Evolutionary conservation across 176 grass and related monocot species (phyloP).

Genomic region (Hyparrhenia diplandra): DNA sequence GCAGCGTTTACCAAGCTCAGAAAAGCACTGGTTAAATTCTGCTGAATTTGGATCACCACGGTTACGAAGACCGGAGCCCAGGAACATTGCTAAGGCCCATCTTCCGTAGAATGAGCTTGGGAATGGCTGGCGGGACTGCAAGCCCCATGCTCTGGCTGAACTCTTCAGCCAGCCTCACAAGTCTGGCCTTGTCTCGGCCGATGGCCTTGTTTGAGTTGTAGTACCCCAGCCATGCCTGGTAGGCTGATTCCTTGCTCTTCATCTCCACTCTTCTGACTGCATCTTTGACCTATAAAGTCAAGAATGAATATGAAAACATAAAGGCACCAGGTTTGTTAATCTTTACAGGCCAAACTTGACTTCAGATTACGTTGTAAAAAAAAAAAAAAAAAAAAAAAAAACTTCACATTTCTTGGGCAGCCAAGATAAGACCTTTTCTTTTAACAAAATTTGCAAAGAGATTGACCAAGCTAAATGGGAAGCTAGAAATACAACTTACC

Average conservation of each 20-base stretch:
- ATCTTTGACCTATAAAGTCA: constrained; percentile 47
- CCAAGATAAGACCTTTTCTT: background rate
- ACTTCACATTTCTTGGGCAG: constrained; percentile 1
- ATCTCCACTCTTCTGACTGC: constrained; percentile 51
- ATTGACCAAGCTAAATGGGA: background rate
- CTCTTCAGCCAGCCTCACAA: constrained; percentile 71
- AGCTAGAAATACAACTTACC: constrained; percentile 34
- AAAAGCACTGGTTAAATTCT: constrained; percentile 5
- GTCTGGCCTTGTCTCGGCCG: constrained; percentile 56
- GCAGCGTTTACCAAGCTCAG: background rate
- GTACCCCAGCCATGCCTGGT: constrained; percentile 95
- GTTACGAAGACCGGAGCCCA: constrained; percentile 44
- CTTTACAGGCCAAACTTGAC: constrained; percentile 17
- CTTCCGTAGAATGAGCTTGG: constrained; percentile 65
- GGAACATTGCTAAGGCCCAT: constrained; percentile 79
- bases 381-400: no score
- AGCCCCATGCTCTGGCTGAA: constrained; percentile 94
- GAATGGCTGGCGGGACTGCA: constrained; percentile 58
- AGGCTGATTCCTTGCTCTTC: constrained; percentile 74
- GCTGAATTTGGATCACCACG: background rate
- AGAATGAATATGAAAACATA: constrained; percentile 12
- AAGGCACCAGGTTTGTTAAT: constrained; percentile 9
- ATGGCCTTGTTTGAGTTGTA: constrained; percentile 74
- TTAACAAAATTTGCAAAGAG: background rate
- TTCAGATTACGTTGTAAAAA: no score